Evolutionary conservation across 78 protist genomes (phyloP).

Genomic region (Planoprotostelium fungivorum): DNA sequence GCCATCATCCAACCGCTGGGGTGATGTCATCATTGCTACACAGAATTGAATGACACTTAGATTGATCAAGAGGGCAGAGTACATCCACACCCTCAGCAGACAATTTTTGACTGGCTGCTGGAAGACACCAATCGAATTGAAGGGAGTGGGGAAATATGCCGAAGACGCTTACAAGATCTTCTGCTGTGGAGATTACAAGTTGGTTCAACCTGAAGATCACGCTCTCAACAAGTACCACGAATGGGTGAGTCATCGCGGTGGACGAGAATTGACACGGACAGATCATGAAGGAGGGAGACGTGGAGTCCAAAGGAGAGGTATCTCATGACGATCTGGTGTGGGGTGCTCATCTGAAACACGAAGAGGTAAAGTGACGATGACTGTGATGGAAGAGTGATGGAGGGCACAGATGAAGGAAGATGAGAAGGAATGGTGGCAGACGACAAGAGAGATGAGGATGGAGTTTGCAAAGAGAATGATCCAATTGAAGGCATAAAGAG

Average conservation of each 20-base stretch:
- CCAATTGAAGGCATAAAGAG: background rate
- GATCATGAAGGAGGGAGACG: background rate
- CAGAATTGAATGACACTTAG: background rate
- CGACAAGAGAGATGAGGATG: background rate
- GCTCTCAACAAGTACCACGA: background rate
- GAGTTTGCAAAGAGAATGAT: background rate
- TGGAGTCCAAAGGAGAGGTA: background rate
- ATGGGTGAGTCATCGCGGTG: background rate
- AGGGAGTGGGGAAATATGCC: background rate
- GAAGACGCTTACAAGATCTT: background rate
- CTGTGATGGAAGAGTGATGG: background rate
- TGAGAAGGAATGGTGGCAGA: background rate
- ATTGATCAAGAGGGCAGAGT: background rate
- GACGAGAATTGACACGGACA: background rate
- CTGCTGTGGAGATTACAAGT: background rate
- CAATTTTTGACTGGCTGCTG: background rate
- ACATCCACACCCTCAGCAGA: background rate
- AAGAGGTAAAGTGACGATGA: background rate
- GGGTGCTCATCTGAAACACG: background rate
- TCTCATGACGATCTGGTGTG: background rate
- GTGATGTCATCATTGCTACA: background rate
- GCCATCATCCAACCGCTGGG: background rate
- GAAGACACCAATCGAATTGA: background rate
- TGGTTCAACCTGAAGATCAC: background rate
- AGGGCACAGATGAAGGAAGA: background rate